phyloP scores from a whole-genome alignment of 176 grass and related monocot species.

The Avena atlantica region DNA sequence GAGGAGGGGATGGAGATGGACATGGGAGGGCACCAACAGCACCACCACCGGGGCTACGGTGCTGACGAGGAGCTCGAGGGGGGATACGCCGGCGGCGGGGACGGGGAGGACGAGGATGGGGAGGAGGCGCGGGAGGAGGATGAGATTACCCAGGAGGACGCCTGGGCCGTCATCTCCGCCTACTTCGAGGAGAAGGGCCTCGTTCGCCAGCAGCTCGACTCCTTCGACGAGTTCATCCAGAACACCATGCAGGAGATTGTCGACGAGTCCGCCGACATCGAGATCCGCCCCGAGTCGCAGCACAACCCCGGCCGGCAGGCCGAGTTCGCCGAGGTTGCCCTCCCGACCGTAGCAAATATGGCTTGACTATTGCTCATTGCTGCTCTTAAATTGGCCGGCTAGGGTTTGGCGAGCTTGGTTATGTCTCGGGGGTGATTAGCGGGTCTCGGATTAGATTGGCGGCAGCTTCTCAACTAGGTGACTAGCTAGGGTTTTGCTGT shows the following conservation, averaged over 20 bases:
- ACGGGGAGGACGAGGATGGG: conserved; percentile 64
- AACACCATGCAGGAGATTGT: conserved; percentile 99
- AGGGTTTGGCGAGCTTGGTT: conserved; percentile 40
- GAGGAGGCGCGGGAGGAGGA: conserved; percentile 68
- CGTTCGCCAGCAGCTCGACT: conserved; percentile 93
- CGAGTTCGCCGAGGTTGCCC: conserved; percentile 85
- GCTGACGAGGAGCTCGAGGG: conserved; percentile 18
- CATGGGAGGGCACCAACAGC: conserved; percentile 50
- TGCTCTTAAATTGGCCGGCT: conserved; percentile 38
- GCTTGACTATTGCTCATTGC: conserved; percentile 50
- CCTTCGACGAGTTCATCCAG: conserved; percentile 98
- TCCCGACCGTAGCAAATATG: conserved; percentile 11
- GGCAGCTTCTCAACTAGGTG: conserved; percentile 12
- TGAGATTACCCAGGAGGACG: conserved; percentile 93
- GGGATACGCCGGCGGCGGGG: conserved; percentile 56
- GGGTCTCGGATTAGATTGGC: not conserved
- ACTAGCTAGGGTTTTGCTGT: conserved; percentile 37
- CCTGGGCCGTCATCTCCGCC: conserved; percentile 95
- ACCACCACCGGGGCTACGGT: conserved; percentile 12
- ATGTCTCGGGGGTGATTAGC: not conserved
- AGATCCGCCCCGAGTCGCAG: conserved; percentile 96
- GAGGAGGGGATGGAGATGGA: conserved; percentile 68
- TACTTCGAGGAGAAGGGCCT: conserved; percentile 99
- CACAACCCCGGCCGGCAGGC: conserved; percentile 97
- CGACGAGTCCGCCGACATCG: conserved; percentile 87